Base-by-base conservation (phyloP, 1,284 basidiomycete species). In the Trametes polyzona region DNA sequence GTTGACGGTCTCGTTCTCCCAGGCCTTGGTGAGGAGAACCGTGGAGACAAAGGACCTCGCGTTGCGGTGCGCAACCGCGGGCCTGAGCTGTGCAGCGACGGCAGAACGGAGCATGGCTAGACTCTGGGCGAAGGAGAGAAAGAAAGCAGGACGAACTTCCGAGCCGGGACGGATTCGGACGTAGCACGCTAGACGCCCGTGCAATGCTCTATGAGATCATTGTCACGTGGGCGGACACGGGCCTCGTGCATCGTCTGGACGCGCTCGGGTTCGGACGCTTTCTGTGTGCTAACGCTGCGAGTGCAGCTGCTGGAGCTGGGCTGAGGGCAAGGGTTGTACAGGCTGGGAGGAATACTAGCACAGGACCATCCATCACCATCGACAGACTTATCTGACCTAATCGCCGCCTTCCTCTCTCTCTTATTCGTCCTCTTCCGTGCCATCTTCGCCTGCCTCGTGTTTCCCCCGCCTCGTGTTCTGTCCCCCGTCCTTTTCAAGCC, bases 11-110 rank as follows among this genome's bases (percentile, higher is more conserved):
- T 87, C 80, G 71, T 79, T 83, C 71, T 85, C 83, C 80, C 85
- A 87, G 55, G 83, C 78, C 57, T 82, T 81, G 40, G 79, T 81
- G 58, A 90, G 80, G 36, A 91, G 79, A 27, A 87, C 84, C 10
- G 87, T 81, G 9, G 88, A 90, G 37, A 85, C 88, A 53, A 91
- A 79, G 12, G 65, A 64, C 39, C 71, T 67, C 17, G 64, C 33
- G 44, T 16, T 42, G 41, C 62, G 65, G 21, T 63, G 39, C 37
- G 59, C 48, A 40, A 52, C 61, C 47, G 47, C 47, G 39, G 60
- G 63, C 24, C 68, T 61, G 37, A 64, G 58, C 44, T 64, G 62
- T 46, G 67, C 48, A 55, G 57, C 67, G 59, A 73, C 64, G 41
- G 68, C 65, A 47, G 72, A 59, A 44, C 73, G 74, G 59, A 77